Base-by-base conservation (phyloP, 371 early-diverging fungal species). In the Syncephalis plumigaleata region DNA sequence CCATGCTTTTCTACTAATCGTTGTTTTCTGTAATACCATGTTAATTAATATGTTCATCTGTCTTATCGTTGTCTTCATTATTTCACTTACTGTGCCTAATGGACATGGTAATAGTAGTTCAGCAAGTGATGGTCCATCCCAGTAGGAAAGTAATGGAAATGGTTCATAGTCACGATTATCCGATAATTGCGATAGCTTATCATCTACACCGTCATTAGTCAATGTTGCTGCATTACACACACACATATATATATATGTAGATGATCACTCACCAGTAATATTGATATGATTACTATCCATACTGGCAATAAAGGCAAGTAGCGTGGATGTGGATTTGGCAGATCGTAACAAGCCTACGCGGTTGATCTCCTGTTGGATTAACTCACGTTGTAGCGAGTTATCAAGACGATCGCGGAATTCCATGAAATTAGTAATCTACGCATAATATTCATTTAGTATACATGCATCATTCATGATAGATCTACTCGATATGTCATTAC, bases 391-490 rank as follows among this genome's bases (percentile, higher is more conserved):
- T 2, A 89, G 45, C 7, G 93, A 89, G 46, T 72, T 61, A 3
- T 66, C 65, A 2, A 92, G 61, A 24, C 81, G 70, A 9, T 72
- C 59, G 13, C 72, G 74, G 61, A 92, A 90, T 44, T 81, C 77
- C 36, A 84, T 67, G 56, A 90, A 90, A 57, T 92, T 90, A 52
- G 77, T 72, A 39, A 90, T 76, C 71, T 77, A 42, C 18, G 25
- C 16, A 13, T 18, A 20, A 42, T 16, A 39, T 20, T 44, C 20
- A 26, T 15, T 13, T 17, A 9, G 21, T 2, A 51, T 23, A 36
- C 4, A 31, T 31, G n/a, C n/a, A n/a, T n/a, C n/a, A n/a, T n/a
- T 11, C 5, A 43, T 11, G 16, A 13, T 1, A 17, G 54, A 25
- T 21, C 17, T 13, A 31, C 13, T 16, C 1, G 23, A 23, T 21